Conservation (phyloP, 208 protist genomes). For the Zelonia costaricensis region DNA sequence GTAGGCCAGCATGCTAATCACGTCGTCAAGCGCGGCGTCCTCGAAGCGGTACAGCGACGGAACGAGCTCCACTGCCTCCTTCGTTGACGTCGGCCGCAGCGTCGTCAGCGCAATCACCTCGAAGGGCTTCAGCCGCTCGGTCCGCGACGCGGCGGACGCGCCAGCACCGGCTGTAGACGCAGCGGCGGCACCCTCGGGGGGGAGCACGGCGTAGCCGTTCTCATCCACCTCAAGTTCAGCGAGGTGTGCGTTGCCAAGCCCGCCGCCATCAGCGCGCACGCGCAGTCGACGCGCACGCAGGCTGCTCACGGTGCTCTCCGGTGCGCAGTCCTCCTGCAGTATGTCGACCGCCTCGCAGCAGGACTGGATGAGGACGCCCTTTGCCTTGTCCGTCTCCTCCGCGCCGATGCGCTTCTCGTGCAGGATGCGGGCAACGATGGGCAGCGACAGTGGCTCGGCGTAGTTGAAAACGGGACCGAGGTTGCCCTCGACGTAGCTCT, state of each 20-base stretch:
- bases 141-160: neutral
- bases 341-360: conserved; percentile 62
- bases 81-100: conserved; percentile 57
- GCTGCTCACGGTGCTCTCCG: conserved; percentile 22
- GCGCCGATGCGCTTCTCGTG: conserved; percentile 36
- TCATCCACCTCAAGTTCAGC: conserved; percentile 28
- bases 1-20: conserved; percentile 32
- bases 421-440: conserved; percentile 63
- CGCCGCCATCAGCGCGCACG: conserved; percentile 23
- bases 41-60: conserved; percentile 80
- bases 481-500: conserved; percentile 80
- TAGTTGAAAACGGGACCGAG: conserved; percentile 70
- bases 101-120: conserved; percentile 79
- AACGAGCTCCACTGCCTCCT: conserved; percentile 72
- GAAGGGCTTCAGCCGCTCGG: conserved; percentile 63
- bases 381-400: conserved; percentile 27
- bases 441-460: conserved; percentile 72
- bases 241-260: conserved; percentile 47
- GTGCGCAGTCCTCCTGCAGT: conserved; percentile 63
- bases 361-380: conserved; percentile 38
- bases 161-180: conserved; percentile 2
- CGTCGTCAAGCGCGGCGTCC: conserved; percentile 52
- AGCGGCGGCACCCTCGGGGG: neutral
- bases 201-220: conserved; percentile 32
- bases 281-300: conserved; percentile 42